Conservation (phyloP, 2,329 filamentous ascomycete species). For the Diplodia scrobiculata region DNA sequence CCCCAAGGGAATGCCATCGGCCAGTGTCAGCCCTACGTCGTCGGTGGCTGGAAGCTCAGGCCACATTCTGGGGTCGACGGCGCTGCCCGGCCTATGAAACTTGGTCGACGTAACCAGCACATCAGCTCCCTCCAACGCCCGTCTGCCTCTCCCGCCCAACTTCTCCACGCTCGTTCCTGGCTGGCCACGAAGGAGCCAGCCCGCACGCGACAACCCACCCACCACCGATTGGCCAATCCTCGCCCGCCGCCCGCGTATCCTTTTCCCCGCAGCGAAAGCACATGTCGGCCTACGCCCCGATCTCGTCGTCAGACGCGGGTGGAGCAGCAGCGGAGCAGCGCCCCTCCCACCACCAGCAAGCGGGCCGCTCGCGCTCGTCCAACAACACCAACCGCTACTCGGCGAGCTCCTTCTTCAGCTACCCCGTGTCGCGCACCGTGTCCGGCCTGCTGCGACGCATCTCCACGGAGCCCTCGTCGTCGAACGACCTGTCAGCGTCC, state of each 20-base stretch:
- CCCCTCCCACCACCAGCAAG: constrained; percentile 7
- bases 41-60: constrained; percentile 14
- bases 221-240: constrained; percentile 14
- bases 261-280: constrained; percentile 9
- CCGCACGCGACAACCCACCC: constrained; percentile 10
- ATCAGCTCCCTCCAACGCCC: constrained; percentile 10
- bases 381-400: constrained; percentile 30
- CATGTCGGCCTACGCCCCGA: constrained; percentile 25
- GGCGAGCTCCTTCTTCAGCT: constrained; percentile 51
- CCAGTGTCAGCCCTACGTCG: constrained; percentile 12
- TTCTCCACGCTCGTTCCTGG: constrained; percentile 16
- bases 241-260: neutral
- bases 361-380: neutral
- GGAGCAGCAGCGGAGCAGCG: constrained; percentile 10
- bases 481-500: constrained; percentile 26
- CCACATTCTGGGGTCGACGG: constrained; percentile 19
- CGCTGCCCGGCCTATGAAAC: constrained; percentile 12
- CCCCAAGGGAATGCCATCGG: constrained; percentile 3
- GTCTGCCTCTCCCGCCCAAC: neutral
- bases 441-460: constrained; percentile 52
- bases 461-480: constrained; percentile 45
- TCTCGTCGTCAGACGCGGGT: neutral
- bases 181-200: neutral
- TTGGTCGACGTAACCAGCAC: constrained; percentile 9
- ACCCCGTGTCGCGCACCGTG: constrained; percentile 54